These are phyloP conservation scores for Candida labiduridarum DNA, from an alignment of 1,139 yeast genomes.

Conservation along the genomic window DNA sequence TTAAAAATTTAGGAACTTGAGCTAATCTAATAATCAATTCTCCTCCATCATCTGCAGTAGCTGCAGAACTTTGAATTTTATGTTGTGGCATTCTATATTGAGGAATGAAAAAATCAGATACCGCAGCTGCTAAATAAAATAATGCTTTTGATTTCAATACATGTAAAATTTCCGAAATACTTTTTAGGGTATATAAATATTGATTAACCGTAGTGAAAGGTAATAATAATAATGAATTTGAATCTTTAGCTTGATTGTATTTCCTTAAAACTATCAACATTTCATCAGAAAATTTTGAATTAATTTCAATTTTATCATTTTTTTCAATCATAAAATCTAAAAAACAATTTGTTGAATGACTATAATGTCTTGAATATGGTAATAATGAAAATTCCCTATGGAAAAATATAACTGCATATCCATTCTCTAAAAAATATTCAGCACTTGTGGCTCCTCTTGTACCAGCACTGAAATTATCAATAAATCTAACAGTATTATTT, in stretches of 20 bases:
- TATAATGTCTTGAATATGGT: constrained; percentile 88
- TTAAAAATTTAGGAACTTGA: constrained; percentile 93
- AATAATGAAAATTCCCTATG: constrained; percentile 90
- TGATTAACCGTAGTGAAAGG: constrained; percentile 97
- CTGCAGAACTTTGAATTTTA: constrained; percentile 82
- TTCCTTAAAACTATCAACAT: constrained; percentile 68
- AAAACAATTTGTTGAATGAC: constrained; percentile 83
- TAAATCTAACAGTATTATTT: constrained; percentile 92
- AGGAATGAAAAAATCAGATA: constrained; percentile 93
- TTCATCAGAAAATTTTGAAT: constrained; percentile 59
- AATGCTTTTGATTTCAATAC: constrained; percentile 57
- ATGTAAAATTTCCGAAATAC: constrained; percentile 63
- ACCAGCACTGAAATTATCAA: constrained; percentile 96
- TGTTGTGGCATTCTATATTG: constrained; percentile 85
- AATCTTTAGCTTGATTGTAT: constrained; percentile 60
- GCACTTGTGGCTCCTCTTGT: constrained; percentile 97
- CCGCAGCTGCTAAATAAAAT: constrained; percentile 95
- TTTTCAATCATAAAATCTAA: constrained; percentile 74
- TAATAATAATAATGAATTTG: constrained; percentile 63
- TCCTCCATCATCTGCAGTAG: constrained; percentile 56
- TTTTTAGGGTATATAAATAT: constrained; percentile 78
- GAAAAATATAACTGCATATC: constrained; percentile 88
- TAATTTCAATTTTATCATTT: constrained; percentile 58
- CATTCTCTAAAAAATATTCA: constrained; percentile 81
- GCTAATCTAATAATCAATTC: constrained; percentile 82